Evolutionary conservation across 352 stramenopile species (phyloP).

Genomic region (Peronospora belbahrii): DNA sequence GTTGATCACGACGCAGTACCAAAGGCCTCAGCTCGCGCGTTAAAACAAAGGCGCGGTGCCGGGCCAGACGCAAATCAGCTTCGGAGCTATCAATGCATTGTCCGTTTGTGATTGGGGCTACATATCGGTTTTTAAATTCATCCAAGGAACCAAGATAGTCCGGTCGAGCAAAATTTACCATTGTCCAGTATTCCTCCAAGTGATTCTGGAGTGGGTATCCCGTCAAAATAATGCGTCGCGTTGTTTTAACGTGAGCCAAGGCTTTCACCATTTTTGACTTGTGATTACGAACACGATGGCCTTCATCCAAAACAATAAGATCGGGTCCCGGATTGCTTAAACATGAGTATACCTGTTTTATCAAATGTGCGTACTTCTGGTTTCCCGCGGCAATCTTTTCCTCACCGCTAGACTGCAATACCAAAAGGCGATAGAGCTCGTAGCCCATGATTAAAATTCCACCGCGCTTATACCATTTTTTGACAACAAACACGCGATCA

Average conservation of each 20-base stretch:
- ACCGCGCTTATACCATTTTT: slow-evolving; percentile 66
- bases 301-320: slow-evolving; percentile 85
- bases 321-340: slow-evolving; percentile 70
- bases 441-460: slow-evolving; percentile 88
- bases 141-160: slow-evolving; percentile 74
- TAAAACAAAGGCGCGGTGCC: slow-evolving; percentile 72
- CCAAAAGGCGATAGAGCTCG: slow-evolving; percentile 83
- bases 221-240: slow-evolving; percentile 89
- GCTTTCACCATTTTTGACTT: slow-evolving; percentile 89
- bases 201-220: slow-evolving; percentile 95
- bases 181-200: slow-evolving; percentile 90
- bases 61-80: slow-evolving; percentile 53
- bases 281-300: slow-evolving; percentile 82
- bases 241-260: slow-evolving; percentile 69
- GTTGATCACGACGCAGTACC: slow-evolving; percentile 79
- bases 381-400: slow-evolving; percentile 71
- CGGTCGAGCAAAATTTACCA: slow-evolving; percentile 86
- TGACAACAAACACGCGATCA: slow-evolving; percentile 62
- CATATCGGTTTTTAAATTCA: slow-evolving; percentile 88
- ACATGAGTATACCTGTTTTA: slow-evolving; percentile 57
- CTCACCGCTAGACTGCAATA: slow-evolving; percentile 66
- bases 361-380: slow-evolving; percentile 46
- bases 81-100: slow-evolving; percentile 78
- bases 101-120: slow-evolving; percentile 84
- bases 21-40: slow-evolving; percentile 74